Evolutionary conservation across 495 filamentous ascomycete genomes (phyloP).

Genomic region (Barbatosphaeria neglecta): DNA sequence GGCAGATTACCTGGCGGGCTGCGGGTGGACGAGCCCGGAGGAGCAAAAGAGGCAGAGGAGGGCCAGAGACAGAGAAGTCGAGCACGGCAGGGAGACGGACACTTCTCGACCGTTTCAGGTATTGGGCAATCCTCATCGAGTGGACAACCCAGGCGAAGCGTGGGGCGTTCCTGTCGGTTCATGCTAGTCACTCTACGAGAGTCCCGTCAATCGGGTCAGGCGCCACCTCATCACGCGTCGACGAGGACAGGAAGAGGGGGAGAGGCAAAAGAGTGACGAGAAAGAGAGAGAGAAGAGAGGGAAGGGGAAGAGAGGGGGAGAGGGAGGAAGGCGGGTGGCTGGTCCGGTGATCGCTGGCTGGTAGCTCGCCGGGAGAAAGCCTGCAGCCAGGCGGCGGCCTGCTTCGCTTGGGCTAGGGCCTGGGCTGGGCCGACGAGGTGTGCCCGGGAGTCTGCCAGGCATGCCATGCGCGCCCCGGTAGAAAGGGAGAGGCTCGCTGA

Average conservation of each 20-base stretch:
- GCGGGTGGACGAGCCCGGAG: background rate
- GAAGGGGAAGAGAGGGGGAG: background rate
- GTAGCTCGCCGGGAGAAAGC: no score
- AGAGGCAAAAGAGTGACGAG: background rate
- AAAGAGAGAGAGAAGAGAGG: background rate
- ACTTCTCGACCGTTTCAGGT: background rate
- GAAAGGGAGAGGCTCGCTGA: no score
- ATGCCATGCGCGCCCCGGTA: no score
- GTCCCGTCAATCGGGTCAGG: background rate
- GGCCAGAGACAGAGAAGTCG: background rate
- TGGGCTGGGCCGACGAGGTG: no score
- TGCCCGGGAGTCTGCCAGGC: no score
- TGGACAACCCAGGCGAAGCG: background rate
- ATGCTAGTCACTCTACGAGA: background rate
- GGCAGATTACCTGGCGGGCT: background rate
- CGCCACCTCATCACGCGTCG: background rate
- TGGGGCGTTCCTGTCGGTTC: background rate
- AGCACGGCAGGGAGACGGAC: background rate
- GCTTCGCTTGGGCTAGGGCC: no score
- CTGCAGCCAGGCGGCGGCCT: no score
- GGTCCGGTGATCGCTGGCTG: no score
- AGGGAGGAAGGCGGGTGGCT: background rate
- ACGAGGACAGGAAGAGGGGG: conserved; percentile 2
- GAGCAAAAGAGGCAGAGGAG: no score
- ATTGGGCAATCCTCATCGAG: background rate